Conservation (phyloP, 495 filamentous ascomycete species). For the Trypethelium eluteriae region DNA sequence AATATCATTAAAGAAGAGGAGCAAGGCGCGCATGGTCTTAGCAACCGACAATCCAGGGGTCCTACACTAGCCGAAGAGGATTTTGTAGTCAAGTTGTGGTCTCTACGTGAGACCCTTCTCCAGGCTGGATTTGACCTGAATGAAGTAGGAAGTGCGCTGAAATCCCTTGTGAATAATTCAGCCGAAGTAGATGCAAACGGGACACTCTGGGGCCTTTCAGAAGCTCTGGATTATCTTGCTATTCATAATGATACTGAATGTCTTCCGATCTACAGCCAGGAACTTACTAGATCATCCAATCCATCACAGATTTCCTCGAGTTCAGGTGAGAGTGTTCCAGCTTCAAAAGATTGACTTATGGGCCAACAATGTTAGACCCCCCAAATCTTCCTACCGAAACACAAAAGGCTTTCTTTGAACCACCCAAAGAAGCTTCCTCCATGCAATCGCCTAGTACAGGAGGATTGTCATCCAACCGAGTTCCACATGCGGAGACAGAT, state of each 20-base stretch:
- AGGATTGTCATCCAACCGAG: slow-evolving; percentile 14
- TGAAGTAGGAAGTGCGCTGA: slow-evolving; percentile 56
- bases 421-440: not conserved
- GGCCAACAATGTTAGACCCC: not conserved
- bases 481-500: not conserved
- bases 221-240: slow-evolving; percentile 80
- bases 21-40: slow-evolving; percentile 37
- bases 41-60: slow-evolving; percentile 40
- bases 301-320: slow-evolving; percentile 2
- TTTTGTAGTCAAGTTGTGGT: slow-evolving; percentile 69
- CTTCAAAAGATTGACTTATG: not conserved
- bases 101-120: slow-evolving; percentile 59
- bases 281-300: not conserved
- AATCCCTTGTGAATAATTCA: slow-evolving; percentile 47
- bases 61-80: slow-evolving; percentile 54
- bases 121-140: slow-evolving; percentile 58
- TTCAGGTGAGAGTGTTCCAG: not conserved
- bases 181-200: slow-evolving; percentile 42
- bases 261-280: not conserved
- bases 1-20: slow-evolving; percentile 43
- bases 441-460: not conserved
- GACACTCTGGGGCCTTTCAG: slow-evolving; percentile 70
- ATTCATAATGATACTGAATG: slow-evolving; percentile 49
- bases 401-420: slow-evolving; percentile 3
- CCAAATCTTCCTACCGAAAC: not conserved